Conservation (phyloP, 331 rosid genomes). For the Acacia concinna region DNA sequence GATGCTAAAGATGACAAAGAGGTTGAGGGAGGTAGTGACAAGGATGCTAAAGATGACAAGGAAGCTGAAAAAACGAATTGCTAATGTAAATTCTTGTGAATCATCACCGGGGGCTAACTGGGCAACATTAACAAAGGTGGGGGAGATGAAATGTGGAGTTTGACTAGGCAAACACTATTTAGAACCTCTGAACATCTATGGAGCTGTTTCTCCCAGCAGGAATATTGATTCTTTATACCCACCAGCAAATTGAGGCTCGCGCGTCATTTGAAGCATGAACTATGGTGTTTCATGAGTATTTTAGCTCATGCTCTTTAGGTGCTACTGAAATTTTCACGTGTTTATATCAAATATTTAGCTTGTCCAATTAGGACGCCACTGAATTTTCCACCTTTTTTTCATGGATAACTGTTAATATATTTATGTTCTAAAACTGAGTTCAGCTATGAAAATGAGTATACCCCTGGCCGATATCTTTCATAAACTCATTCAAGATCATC, state of each 20-base stretch:
- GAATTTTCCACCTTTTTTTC: slow-evolving; percentile 30
- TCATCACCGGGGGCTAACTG: slow-evolving; percentile 54
- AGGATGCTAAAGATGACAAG: slow-evolving; percentile 38
- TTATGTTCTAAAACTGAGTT: slow-evolving; percentile 19
- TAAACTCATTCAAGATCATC: background rate
- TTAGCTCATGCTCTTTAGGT: slow-evolving; percentile 49
- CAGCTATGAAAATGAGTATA: slow-evolving; percentile 31
- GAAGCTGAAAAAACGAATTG: slow-evolving; percentile 42
- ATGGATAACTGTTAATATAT: slow-evolving; percentile 41
- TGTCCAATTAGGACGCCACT: slow-evolving; percentile 39
- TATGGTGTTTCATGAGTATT: slow-evolving; percentile 39
- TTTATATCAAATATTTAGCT: slow-evolving; percentile 50
- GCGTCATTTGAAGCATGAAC: slow-evolving; percentile 43
- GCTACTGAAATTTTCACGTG: slow-evolving; percentile 51
- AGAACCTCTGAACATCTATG: slow-evolving; percentile 47
- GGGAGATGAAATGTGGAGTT: slow-evolving; percentile 56
- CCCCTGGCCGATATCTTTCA: slow-evolving; percentile 20
- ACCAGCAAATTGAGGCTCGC: slow-evolving; percentile 39
- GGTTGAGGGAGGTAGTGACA: slow-evolving; percentile 35
- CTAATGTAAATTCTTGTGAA: slow-evolving; percentile 57
- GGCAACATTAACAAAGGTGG: slow-evolving; percentile 67
- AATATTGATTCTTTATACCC: slow-evolving; percentile 57
- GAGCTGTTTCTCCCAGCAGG: slow-evolving; percentile 41
- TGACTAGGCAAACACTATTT: slow-evolving; percentile 49
- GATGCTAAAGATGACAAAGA: slow-evolving; percentile 40